These are phyloP conservation scores for Leishmania braziliensis DNA, from an alignment of 208 protist genomes.

Conservation along the genomic window DNA sequence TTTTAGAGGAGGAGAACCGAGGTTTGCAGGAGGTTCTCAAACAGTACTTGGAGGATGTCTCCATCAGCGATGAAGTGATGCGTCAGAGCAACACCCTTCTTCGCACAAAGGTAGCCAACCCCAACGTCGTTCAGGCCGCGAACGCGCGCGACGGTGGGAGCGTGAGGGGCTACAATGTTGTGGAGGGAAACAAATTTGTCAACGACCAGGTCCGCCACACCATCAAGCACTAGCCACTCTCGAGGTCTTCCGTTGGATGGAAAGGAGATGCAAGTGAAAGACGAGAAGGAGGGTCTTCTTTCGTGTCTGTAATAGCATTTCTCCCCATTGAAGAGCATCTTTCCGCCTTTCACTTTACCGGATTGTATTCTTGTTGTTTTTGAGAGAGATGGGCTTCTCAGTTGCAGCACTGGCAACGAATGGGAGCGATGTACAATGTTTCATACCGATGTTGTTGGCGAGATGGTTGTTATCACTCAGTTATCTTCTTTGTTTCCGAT, in stretches of 20 bases:
- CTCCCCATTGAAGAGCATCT: not conserved
- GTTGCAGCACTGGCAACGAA: not conserved
- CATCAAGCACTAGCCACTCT: constrained; percentile 29
- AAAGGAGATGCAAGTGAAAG: not conserved
- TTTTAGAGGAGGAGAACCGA: constrained; percentile 91
- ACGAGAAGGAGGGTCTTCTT: not conserved
- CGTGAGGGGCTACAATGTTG: constrained; percentile 51
- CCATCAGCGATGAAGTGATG: constrained; percentile 94
- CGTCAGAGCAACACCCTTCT: constrained; percentile 61
- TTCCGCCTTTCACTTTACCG: no score
- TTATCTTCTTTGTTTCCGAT: not conserved
- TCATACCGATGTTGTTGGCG: not conserved
- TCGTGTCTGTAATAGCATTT: not conserved
- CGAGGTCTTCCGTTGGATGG: not conserved
- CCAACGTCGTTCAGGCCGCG: constrained; percentile 74
- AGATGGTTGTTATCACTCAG: not conserved
- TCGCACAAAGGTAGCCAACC: constrained; percentile 31
- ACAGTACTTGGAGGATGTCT: constrained; percentile 96
- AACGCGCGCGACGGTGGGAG: constrained; percentile 11
- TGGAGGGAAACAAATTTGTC: constrained; percentile 86
- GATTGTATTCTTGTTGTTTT: not conserved
- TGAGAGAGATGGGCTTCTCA: not conserved
- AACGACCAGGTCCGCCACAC: constrained; percentile 59
- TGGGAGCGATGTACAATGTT: not conserved
- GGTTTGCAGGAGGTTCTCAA: constrained; percentile 91